Base-by-base conservation (phyloP, 345 rosid species). In the Arabidopsis arenosa region DNA sequence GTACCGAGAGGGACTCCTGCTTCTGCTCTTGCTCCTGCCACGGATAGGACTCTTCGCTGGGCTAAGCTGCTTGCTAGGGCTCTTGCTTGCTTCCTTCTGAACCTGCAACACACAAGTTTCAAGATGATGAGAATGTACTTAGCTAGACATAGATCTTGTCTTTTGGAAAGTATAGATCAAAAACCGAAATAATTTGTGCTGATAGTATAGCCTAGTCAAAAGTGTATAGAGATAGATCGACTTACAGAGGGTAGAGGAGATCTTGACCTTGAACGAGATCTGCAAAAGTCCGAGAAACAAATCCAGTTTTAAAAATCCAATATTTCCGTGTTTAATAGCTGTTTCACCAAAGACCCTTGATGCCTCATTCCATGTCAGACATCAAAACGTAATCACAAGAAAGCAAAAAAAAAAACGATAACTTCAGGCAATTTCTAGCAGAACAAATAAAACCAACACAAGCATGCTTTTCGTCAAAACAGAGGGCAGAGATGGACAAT, bases 231-330 rank as follows among this genome's bases (percentile, higher is more conserved):
- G 9, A 49, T n/a, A 59, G 62, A 73, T 40, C 1, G 41, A 88
- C 99, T 88, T 87, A 96, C 97, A 82, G 90, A 44, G 71, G 95
- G 95, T 77, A 80, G 72, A 63, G 98, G 99, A 86, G 99, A 93
- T 77, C 87, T 88, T 83, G 99, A 92, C 72, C 96, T 89, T 80
- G 98, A 90, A 41, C 70, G 93, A 64, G 97, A 95, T 93, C 99
- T 96, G 98, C 98, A 96, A 89, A 93, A 93, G 82, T 88, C 88
- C 89, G 89, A 91, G 80, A 96, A 93, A 93, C 86, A 95, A 75
- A 90, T 82, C 87, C 86, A 89, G 79, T 83, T 96, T 95, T 87
- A 93, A 89, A n/a, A 78, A 89, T 88, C 86, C 61, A 63, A 86
- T 85, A 80, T 80, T 87, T 37, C 26, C 80, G 86, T 79, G 75